Evolutionary conservation across 1,139 yeast genomes (phyloP).

Genomic region (Pichia sp.): DNA sequence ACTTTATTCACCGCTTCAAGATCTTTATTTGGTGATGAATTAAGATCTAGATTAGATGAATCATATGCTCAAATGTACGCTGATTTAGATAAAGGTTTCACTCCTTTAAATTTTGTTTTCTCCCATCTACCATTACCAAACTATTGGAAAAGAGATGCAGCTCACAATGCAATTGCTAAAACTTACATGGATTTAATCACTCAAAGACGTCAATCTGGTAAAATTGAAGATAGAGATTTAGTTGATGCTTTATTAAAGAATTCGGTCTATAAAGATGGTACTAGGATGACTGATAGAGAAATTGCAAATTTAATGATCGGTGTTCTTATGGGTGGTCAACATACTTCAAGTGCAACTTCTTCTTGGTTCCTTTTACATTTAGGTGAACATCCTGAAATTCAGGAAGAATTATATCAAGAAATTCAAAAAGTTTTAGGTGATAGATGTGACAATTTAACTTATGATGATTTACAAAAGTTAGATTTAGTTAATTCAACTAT

Average conservation of each 20-base stretch:
- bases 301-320: constrained; percentile 93
- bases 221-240: constrained; percentile 78
- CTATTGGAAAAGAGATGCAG: constrained; percentile 77
- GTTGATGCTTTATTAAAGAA: constrained; percentile 79
- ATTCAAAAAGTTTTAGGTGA: constrained; percentile 57
- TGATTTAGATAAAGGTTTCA: constrained; percentile 94
- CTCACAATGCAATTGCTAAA: constrained; percentile 71
- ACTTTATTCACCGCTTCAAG: constrained; percentile 95
- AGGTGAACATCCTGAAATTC: constrained; percentile 78
- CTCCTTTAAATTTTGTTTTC: constrained; percentile 92
- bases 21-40: constrained; percentile 83
- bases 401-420: constrained; percentile 73
- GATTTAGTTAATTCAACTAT: constrained; percentile 74
- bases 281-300: constrained; percentile 88
- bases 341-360: constrained; percentile 93
- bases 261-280: constrained; percentile 89
- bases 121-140: constrained; percentile 87
- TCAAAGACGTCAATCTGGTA: constrained; percentile 66
- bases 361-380: constrained; percentile 91
- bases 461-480: constrained; percentile 78
- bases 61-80: constrained; percentile 80
- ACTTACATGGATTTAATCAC: constrained; percentile 76
- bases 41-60: constrained; percentile 76
- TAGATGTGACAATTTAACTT: constrained; percentile 45
- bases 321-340: constrained; percentile 98